Evolutionary conservation across 345 rosid species (phyloP), one percentile per base, ranked within the genome.

Genomic region (Lepidium sativum): DNA sequence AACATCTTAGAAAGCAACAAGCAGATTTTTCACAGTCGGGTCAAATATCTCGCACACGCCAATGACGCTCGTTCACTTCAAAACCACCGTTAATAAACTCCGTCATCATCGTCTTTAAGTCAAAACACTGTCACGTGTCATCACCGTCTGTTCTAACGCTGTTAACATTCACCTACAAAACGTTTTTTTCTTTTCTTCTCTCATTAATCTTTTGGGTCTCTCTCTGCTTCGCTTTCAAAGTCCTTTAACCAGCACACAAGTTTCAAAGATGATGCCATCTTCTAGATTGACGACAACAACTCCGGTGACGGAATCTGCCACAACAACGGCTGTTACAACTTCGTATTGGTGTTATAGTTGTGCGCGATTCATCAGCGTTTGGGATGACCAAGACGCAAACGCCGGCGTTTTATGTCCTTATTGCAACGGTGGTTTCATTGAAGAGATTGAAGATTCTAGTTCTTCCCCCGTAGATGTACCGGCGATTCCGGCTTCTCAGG

Each of bases 281-380:
- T 45, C 56, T 68, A 59, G 52, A 16, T 49, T 82, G n/a, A 23
- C 80, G 51, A 39, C 51, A 0, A 12, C 11, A 15, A 34, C 63
- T 14, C 27, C 71, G 32, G 15, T 38, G 32, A 38, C 47, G 1
- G 13, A 20, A 13, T 21, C 47, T 3, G 9, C 47, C 18, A 8
- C 47, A 2, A 34, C 66, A 2, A 9, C 54, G 23, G 9, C 47
- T 9, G 39, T 17, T 9, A 56, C 80, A 45, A 44, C 86, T 60
- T 77, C 86, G 68, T 85, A 74, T 39, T 88, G 96, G 96, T 88
- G 96, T 60, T 77, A 88, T 67, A 74, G 89, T 42, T 88, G 96
- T 63, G 69, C 83, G 5, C 82, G 85, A 52, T 78, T 82, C 72
- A 72, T 84, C 75, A 56, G 70, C 64, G 77, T 69, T 29, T 60